Base-by-base conservation (phyloP, 768 basidiomycete genomes). In the Panus rudis region DNA sequence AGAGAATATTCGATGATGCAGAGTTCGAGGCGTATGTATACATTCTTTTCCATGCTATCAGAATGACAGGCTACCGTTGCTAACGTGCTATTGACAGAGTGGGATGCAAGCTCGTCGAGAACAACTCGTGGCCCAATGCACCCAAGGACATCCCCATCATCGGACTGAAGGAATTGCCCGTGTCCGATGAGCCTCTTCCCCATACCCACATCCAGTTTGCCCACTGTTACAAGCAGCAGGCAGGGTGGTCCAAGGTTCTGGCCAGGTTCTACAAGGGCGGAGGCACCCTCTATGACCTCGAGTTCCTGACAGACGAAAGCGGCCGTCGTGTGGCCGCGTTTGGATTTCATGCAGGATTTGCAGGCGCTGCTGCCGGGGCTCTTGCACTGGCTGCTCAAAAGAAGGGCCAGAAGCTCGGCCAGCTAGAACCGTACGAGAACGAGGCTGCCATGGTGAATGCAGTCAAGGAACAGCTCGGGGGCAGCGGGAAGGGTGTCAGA, bases 191-290 rank as follows among this genome's bases (percentile, higher is more conserved):
- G 25, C 86, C 94, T 17, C 69, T 99, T 14, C 80, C 78, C 6
- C 96, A 99, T 64, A 91, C 88, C 2, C 96, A 99, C 64, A 92
- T 99, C 58, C 92, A 96, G 56, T 99, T 98, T 55, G 93, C 92
- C 3, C 96, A 98, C 62, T 96, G 93, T 65, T 98, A 89, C 76
- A 99, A 99, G 67, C 68, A 78, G 32, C 96, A 99, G 61, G 90
- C 74, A 2, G 96, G 96, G 17, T 99, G 96, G 94, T 72, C 78
- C 7, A 70, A 78, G 33, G 78, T 97, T 24, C 79, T 99, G 22
- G 71, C 79, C 23, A 85, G 96, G 17, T 99, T 97, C 71, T 68
- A 76, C 60, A 72, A 72, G 38, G 96, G 93, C 12, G 71, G 73
- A 17, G 94, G 92, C 23, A 83, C 79, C 11, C 69, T 98, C 19